Conservation (phyloP, 768 basidiomycete species). For the Lactarius hatsudake region DNA sequence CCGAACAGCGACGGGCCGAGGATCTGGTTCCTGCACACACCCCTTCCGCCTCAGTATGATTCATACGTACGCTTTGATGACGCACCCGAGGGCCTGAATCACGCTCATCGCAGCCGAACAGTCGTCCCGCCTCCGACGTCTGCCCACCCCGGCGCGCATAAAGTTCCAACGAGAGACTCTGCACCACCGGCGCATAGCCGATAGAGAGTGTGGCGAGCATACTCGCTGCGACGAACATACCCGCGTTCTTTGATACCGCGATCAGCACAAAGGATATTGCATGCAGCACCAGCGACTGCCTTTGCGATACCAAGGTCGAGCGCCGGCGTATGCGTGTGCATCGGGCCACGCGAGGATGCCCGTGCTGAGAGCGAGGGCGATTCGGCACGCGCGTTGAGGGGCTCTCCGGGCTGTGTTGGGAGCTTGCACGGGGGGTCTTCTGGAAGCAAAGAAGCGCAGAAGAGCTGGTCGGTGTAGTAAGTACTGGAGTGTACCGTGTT, state of each 20-base stretch:
- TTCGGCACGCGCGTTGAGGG: slow-evolving; percentile 25
- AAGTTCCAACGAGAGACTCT: slow-evolving; percentile 69
- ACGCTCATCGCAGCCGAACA: slow-evolving; percentile 84
- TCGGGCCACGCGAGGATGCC: slow-evolving; percentile 4
- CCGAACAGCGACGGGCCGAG: slow-evolving; percentile 74
- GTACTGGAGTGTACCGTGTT: background rate
- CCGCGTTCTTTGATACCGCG: slow-evolving; percentile 44
- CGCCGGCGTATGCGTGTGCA: slow-evolving; percentile 35
- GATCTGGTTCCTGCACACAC: slow-evolving; percentile 48
- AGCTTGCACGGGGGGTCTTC: slow-evolving; percentile 35
- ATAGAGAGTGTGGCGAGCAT: slow-evolving; percentile 55
- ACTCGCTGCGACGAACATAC: slow-evolving; percentile 50
- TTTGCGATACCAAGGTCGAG: slow-evolving; percentile 75
- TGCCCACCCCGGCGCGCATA: slow-evolving; percentile 50
- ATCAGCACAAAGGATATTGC: slow-evolving; percentile 44
- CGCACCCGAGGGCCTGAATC: slow-evolving; percentile 62
- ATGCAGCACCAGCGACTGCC: slow-evolving; percentile 45
- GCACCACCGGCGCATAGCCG: slow-evolving; percentile 63
- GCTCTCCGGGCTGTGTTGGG: slow-evolving; percentile 30
- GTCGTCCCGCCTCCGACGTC: slow-evolving; percentile 56
- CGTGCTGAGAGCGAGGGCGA: slow-evolving; percentile 1
- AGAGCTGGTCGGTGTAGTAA: slow-evolving; percentile 40
- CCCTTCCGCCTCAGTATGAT: background rate
- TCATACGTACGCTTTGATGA: background rate
- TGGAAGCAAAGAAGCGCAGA: slow-evolving; percentile 53